These are phyloP conservation scores for Rhodosporidiobolus odoratus DNA, from an alignment of 768 basidiomycete species.

Conservation along the genomic window DNA sequence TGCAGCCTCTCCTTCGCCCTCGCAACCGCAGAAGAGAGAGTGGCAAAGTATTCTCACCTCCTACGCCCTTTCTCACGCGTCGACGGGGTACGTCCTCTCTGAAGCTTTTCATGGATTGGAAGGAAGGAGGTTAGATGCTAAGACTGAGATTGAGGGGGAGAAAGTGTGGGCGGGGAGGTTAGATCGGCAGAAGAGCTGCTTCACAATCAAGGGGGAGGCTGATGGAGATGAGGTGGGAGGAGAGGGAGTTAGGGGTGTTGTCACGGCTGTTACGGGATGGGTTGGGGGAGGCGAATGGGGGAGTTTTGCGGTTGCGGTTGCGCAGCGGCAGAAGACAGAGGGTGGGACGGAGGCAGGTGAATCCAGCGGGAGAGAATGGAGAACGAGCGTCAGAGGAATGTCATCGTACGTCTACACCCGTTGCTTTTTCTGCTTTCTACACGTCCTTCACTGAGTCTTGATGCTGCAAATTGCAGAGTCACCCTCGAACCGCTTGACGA, in stretches of 20 bases:
- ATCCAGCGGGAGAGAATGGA: no score
- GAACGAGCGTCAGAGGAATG: not conserved
- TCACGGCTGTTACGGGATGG: constrained; percentile 2
- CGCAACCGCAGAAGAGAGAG: not conserved
- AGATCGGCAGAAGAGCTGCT: not conserved
- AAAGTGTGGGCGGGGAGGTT: not conserved
- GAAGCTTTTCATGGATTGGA: constrained; percentile 23
- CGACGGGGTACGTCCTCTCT: constrained; percentile 1
- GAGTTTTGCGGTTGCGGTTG: not conserved
- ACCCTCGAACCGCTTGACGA: constrained; percentile 3
- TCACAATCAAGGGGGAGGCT: no score
- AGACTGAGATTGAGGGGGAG: not conserved
- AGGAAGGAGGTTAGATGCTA: constrained; percentile 7
- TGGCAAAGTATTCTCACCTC: not conserved
- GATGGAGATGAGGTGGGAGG: not conserved
- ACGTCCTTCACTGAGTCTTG: not conserved
- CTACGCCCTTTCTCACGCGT: constrained; percentile 2
- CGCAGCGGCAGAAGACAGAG: not conserved
- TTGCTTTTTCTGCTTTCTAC: not conserved
- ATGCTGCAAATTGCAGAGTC: not conserved
- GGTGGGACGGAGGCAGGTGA: not conserved
- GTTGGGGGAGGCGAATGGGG: constrained; percentile 14
- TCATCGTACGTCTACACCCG: not conserved
- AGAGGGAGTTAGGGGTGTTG: not conserved
- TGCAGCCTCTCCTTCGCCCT: not conserved